Conservation (phyloP, 306 rosid species). For the Albizia julibrissin region DNA sequence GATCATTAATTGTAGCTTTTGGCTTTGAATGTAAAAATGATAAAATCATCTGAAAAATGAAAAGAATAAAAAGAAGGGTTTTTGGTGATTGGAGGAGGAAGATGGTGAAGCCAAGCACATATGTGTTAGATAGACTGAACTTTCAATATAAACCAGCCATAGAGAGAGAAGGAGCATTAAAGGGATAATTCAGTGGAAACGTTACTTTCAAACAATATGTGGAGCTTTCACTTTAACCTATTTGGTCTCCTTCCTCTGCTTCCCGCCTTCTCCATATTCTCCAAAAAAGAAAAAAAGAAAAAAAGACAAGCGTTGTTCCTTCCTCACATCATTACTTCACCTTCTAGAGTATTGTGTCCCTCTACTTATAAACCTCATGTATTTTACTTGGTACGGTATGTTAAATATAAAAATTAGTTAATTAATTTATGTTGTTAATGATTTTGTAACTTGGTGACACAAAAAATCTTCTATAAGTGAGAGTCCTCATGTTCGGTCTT, state of each 20-base stretch:
- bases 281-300: too few relatives aligned
- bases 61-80: neutral
- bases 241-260: neutral
- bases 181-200: slow-evolving; percentile 18
- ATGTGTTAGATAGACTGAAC: slow-evolving; percentile 9
- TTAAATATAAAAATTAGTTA: too few relatives aligned
- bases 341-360: neutral
- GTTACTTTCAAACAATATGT: slow-evolving; percentile 11
- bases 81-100: slow-evolving; percentile 32
- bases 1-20: neutral
- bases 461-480: too few relatives aligned
- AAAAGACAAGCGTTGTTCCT: neutral
- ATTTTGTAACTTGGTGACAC: too few relatives aligned
- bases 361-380: neutral
- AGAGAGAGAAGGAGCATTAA: neutral
- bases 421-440: too few relatives aligned
- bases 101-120: slow-evolving; percentile 22
- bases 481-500: too few relatives aligned
- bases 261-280: neutral
- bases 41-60: neutral
- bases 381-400: rapidly evolving
- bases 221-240: slow-evolving; percentile 26
- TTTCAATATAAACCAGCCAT: slow-evolving; percentile 12
- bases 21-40: neutral
- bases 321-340: neutral